Base-by-base conservation (phyloP, 176 grass and related monocot genomes). In the Pontederia paniculata region DNA sequence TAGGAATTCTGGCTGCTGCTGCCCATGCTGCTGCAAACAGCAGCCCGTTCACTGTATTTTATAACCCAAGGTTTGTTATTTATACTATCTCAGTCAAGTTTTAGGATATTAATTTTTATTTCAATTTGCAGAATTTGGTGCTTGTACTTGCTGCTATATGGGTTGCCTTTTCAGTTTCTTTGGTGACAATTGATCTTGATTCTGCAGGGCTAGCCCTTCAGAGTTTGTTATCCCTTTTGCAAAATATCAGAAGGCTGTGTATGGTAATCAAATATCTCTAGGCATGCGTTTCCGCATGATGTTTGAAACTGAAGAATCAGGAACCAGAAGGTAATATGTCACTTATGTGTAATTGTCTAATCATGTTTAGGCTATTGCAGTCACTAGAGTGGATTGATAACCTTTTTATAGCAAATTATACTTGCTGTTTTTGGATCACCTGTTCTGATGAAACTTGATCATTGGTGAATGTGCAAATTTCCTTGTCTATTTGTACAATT, bases 231-330 rank as follows among this genome's bases (percentile, higher is more conserved):
- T 93, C 19, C 82, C 88, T 0, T 81, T 94, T 47, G 73, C 88
- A 8, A 88, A 94, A 63, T 94, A 88, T 65, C 74, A 82, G 60
- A 94, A 88, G 48, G 78, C 88, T 61, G 62, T 83, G 54, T 94
- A 94, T 80, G 65, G 66, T 53, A 86, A 77, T 58, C 83, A 78
- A 62, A 68, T 94, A 56, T 94, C 88, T 43, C 65, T 94, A 63
- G 88, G 88, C 17, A 94, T 94, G 88, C 88, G 88, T 59, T 94
- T 94, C 46, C 79, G 83, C 20, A 94, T 94, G 88, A 68, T 83
- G 70, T 94, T 94, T 68, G 88, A 94, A 69, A 94, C 88, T 15
- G 88, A 94, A 73, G 88, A 94, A 73, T 80, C 78, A 72, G 68
- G 69, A 54, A 89, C 77, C 47, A 65, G 81, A 78, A 85, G 77